Base-by-base conservation (phyloP, 108 stramenopile genomes). In the Nitzschia palea region DNA sequence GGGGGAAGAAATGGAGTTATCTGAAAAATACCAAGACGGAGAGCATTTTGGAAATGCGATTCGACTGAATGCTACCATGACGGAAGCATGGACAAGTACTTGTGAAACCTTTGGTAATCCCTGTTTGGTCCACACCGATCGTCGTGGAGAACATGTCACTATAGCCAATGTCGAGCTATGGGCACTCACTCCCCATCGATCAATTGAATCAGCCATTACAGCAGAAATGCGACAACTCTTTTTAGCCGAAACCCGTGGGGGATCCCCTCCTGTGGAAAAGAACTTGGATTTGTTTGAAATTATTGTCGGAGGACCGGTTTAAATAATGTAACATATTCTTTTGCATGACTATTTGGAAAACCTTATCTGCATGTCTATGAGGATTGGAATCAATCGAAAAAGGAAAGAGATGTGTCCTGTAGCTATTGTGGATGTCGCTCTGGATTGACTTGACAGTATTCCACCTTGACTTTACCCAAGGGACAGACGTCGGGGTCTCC, bases 81-180 rank as follows among this genome's bases (percentile, higher is more conserved):
- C 62, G 2, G 60, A 66, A 25, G 92, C 86, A 29, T 82, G 81
- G 17, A 87, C 89, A 2, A 80, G 84, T 20, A 56, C 84, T 8
- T 84, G 81, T 62, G 81, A 84, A 44, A 91, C 86, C 15, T 91
- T 91, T 81, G 84, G 83, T 0, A 91, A 83, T 79, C 83, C 90
- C 9, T 76, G 72, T 50, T 58, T 91, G 37, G 48, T 73, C 4
- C 69, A 73, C 20, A 29, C 32, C 43, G 62, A 66, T 17, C 31
- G 52, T 14, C 42, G 74, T 12, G 86, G 86, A 36, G 61, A 79
- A 18, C 5, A 30, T 6, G 87, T 91, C 44, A 77, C 84, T 34
- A 79, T 91, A 5, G 47, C 82, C 10, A 91, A 91, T 50, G 30
- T 91, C 26, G 90, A 91, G 60, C 58, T 91, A 15, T 91, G 86